phyloP scores from a whole-genome alignment of 2,329 filamentous ascomycete species.

The Hirsutella rhossiliensis region DNA sequence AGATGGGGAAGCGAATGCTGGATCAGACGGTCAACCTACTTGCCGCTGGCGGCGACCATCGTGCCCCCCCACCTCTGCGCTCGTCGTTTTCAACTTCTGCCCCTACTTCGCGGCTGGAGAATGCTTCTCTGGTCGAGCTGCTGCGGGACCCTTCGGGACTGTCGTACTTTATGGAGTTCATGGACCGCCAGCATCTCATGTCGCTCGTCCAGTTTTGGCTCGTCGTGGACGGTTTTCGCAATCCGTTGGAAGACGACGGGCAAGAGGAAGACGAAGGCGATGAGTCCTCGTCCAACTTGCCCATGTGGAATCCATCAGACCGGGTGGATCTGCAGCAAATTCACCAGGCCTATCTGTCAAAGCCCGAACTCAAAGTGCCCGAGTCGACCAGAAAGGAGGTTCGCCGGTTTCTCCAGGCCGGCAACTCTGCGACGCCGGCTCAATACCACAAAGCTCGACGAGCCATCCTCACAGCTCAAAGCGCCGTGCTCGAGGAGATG shows the following conservation, averaged over 20 bases:
- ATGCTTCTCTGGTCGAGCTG: constrained; percentile 71
- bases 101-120: constrained; percentile 53
- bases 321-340: constrained; percentile 83
- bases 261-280: constrained; percentile 41
- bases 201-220: constrained; percentile 95
- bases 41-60: constrained; percentile 50
- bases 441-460: constrained; percentile 78
- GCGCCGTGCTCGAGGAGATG: constrained; percentile 72
- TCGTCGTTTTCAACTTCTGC: constrained; percentile 12
- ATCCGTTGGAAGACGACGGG: constrained; percentile 75
- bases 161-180: constrained; percentile 99
- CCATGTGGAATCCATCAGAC: constrained; percentile 73
- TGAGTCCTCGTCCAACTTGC: constrained; percentile 46
- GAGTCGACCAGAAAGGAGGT: constrained; percentile 58
- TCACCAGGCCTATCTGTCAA: constrained; percentile 76
- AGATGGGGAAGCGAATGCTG: constrained; percentile 81
- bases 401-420: constrained; percentile 65
- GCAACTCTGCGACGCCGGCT: constrained; percentile 59
- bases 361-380: constrained; percentile 68
- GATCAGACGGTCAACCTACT: constrained; percentile 83
- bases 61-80: constrained; percentile 11
- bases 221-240: constrained; percentile 91
- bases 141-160: constrained; percentile 80
- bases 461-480: constrained; percentile 73
- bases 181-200: constrained; percentile 86